Evolutionary conservation across 345 rosid species (phyloP), one percentile per base, ranked within the genome.

Genomic region (Dipteronia dyeriana): DNA sequence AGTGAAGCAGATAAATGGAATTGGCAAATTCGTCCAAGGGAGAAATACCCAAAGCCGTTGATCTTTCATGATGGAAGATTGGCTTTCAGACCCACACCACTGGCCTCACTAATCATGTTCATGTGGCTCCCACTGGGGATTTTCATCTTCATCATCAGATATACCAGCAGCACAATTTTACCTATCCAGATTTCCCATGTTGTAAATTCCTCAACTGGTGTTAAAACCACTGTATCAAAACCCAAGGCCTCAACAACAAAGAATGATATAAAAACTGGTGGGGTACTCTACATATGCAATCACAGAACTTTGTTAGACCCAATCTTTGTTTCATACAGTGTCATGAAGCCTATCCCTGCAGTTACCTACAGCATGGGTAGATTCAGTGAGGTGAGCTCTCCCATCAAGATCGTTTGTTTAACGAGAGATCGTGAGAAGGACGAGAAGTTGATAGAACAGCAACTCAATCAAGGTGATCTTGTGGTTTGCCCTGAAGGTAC

Each of bases 401-500:
- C 93, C 0, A 82, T 91, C 61, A 79, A 60, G 65, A 83, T 86
- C 0, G 74, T 85, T 20, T 68, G 88, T 31, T 41, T 91, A 70
- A 81, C 78, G 5, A 84, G 91, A 65, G 82, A 91, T 49, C 76
- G 88, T 5, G 83, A 70, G 59, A 70, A 64, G 57, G 93, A 91
- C 67, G 74, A 74, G 61, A 65, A 71, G 64, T 14, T 79, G 19
- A 84, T 89, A 83, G 73, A 81, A 68, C 63, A 70, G 43, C 49
- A 79, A 60, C 56, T 91, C 63, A 76, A 78, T 5, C 81, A 80
- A 63, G 87, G 85, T 39, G 81, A 88, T 73, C 78, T 89, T 2
- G 88, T 83, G 61, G 84, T 89, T 70, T 89, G 90, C 66, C 93
- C 91, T 0, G 91, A 91, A 82, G 93, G 91, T 19, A 88, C 95